phyloP scores from a whole-genome alignment of 164 flowering plant genomes.

The Umbilicus rupestris region DNA sequence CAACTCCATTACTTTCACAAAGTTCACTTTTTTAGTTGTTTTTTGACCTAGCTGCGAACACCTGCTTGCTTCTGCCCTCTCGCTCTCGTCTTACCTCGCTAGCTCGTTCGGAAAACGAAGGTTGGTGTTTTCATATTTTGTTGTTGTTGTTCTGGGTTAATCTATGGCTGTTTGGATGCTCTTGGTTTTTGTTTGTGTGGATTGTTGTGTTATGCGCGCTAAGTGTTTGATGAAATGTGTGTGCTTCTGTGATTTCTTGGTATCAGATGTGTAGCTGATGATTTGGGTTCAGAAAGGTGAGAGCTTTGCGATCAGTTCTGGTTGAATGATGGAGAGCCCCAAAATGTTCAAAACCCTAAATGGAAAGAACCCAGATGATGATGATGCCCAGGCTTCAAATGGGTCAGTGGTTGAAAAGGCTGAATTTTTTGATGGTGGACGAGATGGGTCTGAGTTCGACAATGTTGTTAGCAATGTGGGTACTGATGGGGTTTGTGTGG shows the following conservation, averaged over 20 bases:
- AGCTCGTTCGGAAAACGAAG: neutral
- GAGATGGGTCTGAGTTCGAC: constrained; percentile 8
- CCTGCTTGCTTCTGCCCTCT: neutral
- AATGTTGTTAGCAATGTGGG: constrained; percentile 1
- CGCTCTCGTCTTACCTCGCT: too few relatives aligned
- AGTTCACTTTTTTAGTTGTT: neutral
- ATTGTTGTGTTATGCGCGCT: neutral
- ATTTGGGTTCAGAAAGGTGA: neutral
- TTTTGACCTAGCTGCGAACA: neutral
- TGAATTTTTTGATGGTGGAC: neutral
- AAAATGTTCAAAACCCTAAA: constrained; percentile 19
- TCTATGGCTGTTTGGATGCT: neutral
- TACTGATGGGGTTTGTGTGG: neutral
- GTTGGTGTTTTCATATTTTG: neutral
- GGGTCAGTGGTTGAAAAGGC: neutral
- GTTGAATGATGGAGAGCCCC: constrained; percentile 6
- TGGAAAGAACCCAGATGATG: constrained; percentile 3
- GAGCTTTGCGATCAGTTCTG: neutral
- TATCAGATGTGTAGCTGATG: neutral
- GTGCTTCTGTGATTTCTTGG: neutral
- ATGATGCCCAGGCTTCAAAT: neutral
- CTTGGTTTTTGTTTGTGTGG: neutral
- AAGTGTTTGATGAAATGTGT: constrained; percentile 5
- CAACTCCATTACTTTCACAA: neutral
- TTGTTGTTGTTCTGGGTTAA: neutral